Evolutionary conservation across 2,329 filamentous ascomycete genomes (phyloP).

Genomic region (Penicillium sp.): DNA sequence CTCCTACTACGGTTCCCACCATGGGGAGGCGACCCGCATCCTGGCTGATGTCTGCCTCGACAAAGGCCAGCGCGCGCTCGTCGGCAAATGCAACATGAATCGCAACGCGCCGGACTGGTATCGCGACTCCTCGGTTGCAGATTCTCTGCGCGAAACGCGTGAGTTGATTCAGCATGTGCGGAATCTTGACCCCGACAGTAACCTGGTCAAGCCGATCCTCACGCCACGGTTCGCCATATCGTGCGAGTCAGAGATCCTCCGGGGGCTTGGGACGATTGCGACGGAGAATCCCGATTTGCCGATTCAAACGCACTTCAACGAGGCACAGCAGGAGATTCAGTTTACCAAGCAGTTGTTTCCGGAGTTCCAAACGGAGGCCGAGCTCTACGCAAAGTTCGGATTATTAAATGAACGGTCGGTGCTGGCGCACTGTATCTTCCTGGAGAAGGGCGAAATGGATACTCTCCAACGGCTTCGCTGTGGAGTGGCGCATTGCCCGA

Average conservation of each 20-base stretch:
- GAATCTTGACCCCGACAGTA: slow-evolving; percentile 44
- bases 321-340: slow-evolving; percentile 59
- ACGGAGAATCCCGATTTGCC: slow-evolving; percentile 49
- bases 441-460: slow-evolving; percentile 56
- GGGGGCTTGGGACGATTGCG: slow-evolving; percentile 56
- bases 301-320: slow-evolving; percentile 67
- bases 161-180: slow-evolving; percentile 52
- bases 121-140: slow-evolving; percentile 47
- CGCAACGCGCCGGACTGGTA: slow-evolving; percentile 52
- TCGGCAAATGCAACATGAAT: slow-evolving; percentile 41
- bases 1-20: slow-evolving; percentile 37
- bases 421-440: slow-evolving; percentile 65
- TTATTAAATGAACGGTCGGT: slow-evolving; percentile 58
- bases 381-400: slow-evolving; percentile 57
- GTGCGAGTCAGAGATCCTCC: slow-evolving; percentile 55
- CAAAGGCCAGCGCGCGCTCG: slow-evolving; percentile 35
- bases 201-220: slow-evolving; percentile 51
- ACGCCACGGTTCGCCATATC: slow-evolving; percentile 63
- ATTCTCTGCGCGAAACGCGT: slow-evolving; percentile 51
- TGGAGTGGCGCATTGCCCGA: slow-evolving; percentile 63
- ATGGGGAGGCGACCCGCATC: slow-evolving; percentile 31
- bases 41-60: slow-evolving; percentile 34
- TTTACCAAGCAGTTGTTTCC: slow-evolving; percentile 58
- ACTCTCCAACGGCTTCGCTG: slow-evolving; percentile 50
- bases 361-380: slow-evolving; percentile 55